Evolutionary conservation across 257 asterid genomes (phyloP), one percentile per base, ranked within the genome.

Genomic region (Salvia miltiorrhiza): DNA sequence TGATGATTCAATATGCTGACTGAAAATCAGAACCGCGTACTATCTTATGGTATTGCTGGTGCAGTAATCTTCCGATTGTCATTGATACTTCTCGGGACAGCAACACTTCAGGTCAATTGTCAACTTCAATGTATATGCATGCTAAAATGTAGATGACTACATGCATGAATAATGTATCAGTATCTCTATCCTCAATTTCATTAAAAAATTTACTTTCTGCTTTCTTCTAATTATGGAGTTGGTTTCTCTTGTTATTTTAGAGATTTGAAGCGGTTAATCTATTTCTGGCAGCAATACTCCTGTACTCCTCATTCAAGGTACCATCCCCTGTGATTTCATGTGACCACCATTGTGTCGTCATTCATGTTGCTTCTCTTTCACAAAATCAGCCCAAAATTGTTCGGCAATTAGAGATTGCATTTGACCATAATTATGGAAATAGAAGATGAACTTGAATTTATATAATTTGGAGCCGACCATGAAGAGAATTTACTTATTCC

Each of bases 1-100:
- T 57, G 53, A 32, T 70, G 70, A 62, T 50, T 73, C 26, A 54
- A 43, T 37, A 11, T 63, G 45, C 20, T 80, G 56, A 72, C 69
- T 67, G 65, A 60, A 75, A 65, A 56, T 56, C 73, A 94, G 97
- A 82, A 74, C 56, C 95, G 93, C 77, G 99, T 94, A 80, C 94
- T 94, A 61, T 84, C 99, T 35, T 94, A 84, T 84, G 99, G 99
- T 55, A 94, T 94, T 81, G 96, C 92, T 60, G 99, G 99, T 68
- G 99, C 99, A 45, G 57, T 94, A 71, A 43, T 94, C 80, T 91
- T 94, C 79, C 80, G 99, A 14, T 77, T 81, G 69, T 71, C 97
- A 19, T 69, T 94, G 83, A 94, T 94, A 75, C 95, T 94, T 80
- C 96, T 94, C 33, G 99, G 99, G 77, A 81, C 97, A 65, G 97